These are phyloP conservation scores for Coniochaeta ligniaria DNA, from an alignment of 2,329 filamentous ascomycete genomes.

Conservation along the genomic window DNA sequence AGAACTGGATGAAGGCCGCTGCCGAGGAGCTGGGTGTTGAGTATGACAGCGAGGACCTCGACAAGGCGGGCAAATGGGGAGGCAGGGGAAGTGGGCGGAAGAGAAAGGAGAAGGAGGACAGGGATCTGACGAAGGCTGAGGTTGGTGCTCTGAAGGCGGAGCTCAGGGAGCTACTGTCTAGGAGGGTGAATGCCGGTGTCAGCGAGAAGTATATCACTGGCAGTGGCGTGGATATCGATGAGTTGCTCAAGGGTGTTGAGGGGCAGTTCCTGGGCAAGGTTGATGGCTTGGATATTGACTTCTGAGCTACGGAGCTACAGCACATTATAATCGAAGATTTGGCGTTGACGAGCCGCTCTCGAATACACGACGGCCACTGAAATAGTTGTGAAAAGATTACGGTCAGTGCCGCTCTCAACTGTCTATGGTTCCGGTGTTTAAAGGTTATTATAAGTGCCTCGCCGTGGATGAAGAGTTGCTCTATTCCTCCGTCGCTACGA, in stretches of 20 bases:
- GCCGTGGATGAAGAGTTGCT: too few relatives aligned
- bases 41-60: conserved; percentile 84
- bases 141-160: conserved; percentile 63
- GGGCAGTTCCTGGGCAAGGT: conserved; percentile 58
- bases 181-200: conserved; percentile 78
- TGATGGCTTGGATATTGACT: conserved; percentile 29
- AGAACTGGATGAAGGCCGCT: conserved; percentile 75
- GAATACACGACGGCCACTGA: too few relatives aligned
- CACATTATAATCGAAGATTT: neutral
- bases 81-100: conserved; percentile 68
- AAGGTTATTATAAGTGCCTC: too few relatives aligned
- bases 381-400: too few relatives aligned
- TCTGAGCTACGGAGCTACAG: neutral
- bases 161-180: conserved; percentile 61
- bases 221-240: conserved; percentile 76
- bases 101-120: conserved; percentile 66
- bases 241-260: conserved; percentile 58
- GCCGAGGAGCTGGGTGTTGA: conserved; percentile 92
- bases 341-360: too few relatives aligned
- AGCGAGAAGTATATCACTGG: conserved; percentile 79
- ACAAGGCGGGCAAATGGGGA: conserved; percentile 51
- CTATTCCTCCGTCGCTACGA: too few relatives aligned
- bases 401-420: too few relatives aligned
- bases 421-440: too few relatives aligned
- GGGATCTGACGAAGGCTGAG: conserved; percentile 64